Evolutionary conservation across 257 asterid genomes (phyloP).

Genomic region (Sherardia arvensis): DNA sequence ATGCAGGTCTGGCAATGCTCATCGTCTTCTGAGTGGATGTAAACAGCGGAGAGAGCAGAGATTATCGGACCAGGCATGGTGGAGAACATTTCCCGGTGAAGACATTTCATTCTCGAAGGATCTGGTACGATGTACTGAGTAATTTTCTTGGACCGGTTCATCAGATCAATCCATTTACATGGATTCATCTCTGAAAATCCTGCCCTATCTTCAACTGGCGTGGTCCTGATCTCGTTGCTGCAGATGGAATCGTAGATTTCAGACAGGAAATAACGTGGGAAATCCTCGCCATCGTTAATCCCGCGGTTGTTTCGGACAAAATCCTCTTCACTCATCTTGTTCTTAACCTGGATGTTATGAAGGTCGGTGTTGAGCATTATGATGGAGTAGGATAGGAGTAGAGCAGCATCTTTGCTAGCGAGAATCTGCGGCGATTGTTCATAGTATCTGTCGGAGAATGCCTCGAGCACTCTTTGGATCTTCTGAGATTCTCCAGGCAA

Average conservation of each 20-base stretch:
- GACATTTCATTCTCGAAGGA: conserved; percentile 72
- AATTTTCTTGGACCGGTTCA: conserved; percentile 72
- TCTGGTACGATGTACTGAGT: conserved; percentile 67
- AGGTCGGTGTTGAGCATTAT: conserved; percentile 95
- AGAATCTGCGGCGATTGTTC: conserved; percentile 81
- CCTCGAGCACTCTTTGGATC: conserved; percentile 96
- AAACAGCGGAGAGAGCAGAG: conserved; percentile 93
- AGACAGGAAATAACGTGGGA: conserved; percentile 79
- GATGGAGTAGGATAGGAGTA: conserved; percentile 76
- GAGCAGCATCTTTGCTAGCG: conserved; percentile 92
- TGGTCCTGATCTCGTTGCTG: conserved; percentile 89
- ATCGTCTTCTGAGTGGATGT: conserved; percentile 81
- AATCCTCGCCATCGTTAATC: conserved; percentile 85
- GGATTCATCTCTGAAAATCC: conserved; percentile 92
- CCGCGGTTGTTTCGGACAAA: conserved; percentile 82
- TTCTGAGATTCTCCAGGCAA: conserved; percentile 98
- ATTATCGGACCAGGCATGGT: conserved; percentile 95
- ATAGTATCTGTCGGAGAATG: conserved; percentile 91
- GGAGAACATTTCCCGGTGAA: conserved; percentile 95
- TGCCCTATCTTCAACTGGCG: conserved; percentile 70
- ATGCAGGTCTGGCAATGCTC: conserved; percentile 88
- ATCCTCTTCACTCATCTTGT: conserved; percentile 97
- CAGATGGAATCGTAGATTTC: conserved; percentile 81
- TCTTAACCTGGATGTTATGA: conserved; percentile 87
- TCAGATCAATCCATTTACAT: conserved; percentile 89